Evolutionary conservation across 495 filamentous ascomycete genomes (phyloP), one percentile per base, ranked within the genome.

Genomic region (Penicillium psychrofluorescens): DNA sequence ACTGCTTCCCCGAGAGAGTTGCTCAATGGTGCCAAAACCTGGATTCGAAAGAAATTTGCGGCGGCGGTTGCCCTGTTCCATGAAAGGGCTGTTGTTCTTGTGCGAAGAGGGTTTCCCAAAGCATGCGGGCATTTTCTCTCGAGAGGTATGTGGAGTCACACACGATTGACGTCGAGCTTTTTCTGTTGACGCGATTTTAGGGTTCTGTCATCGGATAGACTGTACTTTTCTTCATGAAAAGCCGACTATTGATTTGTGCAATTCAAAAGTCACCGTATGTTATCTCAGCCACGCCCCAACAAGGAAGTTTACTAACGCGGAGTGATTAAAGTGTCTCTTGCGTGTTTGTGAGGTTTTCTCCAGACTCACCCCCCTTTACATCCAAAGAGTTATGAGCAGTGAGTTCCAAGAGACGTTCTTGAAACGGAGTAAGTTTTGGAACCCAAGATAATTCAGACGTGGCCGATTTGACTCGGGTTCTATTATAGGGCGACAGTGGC

Each of bases 401-500:
- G 39, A 16, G 4, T 46, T 38, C 27, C n/a, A 7, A 8, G 16
- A 13, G 12, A n/a, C 4, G 6, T 46, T 46, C 8, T 10, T 46
- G 35, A 30, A 35, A 14, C 46, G 41, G 9, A 39, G 46, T 49
- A 35, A 49, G 46, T 49, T 29, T 34, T 34, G 0, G 9, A 12
- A 34, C 2, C 9, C n/a, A 34, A 10, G 0, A 6, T 8, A 2
- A 3, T 34, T 10, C 7, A 12, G 32, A 33, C 5, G 5, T 34
- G 32, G 2, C 7, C 32, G n/a, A 40, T 28, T 33, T 35, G 7
- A 35, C 1, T 40, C 9, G 11, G 1, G 43, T 6, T 30, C 22
- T 22, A 22, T 22, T 22, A 12, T 12, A 50, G 48, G 55, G 31
- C 40, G 57, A 44, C 13, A 28, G 2, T 62, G 58, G 58, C 22